Conservation (phyloP, 2,329 filamentous ascomycete species). For the Penicillium sp. region DNA sequence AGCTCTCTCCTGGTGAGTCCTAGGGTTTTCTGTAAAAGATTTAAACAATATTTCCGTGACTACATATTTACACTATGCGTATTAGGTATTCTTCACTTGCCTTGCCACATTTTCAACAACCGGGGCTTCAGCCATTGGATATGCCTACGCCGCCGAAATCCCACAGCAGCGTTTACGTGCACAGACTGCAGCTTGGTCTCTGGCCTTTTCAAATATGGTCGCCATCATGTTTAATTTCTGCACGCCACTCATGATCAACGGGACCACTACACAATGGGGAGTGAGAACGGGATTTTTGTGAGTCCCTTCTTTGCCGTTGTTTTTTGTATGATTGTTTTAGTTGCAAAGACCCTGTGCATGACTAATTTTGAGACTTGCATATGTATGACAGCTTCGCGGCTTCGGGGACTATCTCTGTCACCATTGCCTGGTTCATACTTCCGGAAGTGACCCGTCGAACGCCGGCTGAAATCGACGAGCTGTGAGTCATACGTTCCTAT, state of each 20-base stretch:
- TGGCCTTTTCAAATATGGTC: constrained; percentile 39
- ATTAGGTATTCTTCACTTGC: constrained; percentile 41
- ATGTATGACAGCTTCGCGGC: constrained; percentile 32
- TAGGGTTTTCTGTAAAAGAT: not conserved
- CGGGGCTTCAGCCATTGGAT: constrained; percentile 41
- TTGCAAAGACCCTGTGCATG: not conserved
- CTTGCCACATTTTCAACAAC: constrained; percentile 42
- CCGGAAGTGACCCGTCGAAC: constrained; percentile 52
- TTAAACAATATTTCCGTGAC: not conserved
- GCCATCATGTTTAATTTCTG: constrained; percentile 46
- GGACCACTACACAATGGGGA: constrained; percentile 34
- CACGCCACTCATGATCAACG: constrained; percentile 46
- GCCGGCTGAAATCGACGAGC: constrained; percentile 47
- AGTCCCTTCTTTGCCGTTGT: not conserved
- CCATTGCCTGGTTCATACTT: constrained; percentile 45
- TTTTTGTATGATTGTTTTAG: not conserved
- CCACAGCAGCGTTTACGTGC: constrained; percentile 40
- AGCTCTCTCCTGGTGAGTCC: constrained; percentile 36
- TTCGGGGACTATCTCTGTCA: constrained; percentile 24
- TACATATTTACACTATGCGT: not conserved
- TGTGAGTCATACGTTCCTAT: constrained; percentile 23
- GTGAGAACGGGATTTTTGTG: constrained; percentile 45
- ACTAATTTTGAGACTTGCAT: not conserved
- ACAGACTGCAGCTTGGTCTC: constrained; percentile 36
- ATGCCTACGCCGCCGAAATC: constrained; percentile 42